Base-by-base conservation (phyloP, 2,329 filamentous ascomycete genomes). In the Trichoderma pleuroti region DNA sequence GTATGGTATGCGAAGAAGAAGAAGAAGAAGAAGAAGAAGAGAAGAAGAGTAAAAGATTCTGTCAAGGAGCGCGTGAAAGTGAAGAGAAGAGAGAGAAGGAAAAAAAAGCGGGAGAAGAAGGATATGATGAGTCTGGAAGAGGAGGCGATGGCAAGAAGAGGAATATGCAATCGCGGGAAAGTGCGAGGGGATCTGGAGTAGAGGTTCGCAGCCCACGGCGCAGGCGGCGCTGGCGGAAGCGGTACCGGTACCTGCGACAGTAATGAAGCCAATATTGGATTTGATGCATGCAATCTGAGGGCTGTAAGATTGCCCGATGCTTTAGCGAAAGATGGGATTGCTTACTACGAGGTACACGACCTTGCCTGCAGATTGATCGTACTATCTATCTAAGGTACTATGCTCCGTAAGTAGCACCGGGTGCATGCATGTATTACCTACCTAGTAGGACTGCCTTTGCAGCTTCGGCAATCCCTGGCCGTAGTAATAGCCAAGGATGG, bases 1-100 rank as follows among this genome's bases (percentile, higher is more conserved):
- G n/a, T n/a, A n/a, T n/a, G n/a, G 39, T 36, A 60, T 70, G 69
- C 73, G 69, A 67, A 65, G 39, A 54, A 59, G 36, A 34, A 36
- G 36, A 65, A 59, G n/a, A n/a, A n/a, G 69, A 67, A 65, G 39
- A 54, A 59, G 36, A 34, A 36, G 36, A 65, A 59, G 26, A 4
- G 26, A 28, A 28, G 26, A 36, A 28, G 28, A 6, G 42, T 64
- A 39, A 49, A 67, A 39, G 57, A 42, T 56, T 54, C 59, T 21
- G 39, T 32, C 21, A 66, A 66, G 68, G 56, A 65, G 52, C 18
- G 62, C 24, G 64, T 21, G 65, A 49, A 70, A 39, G 54, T 21
- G n/a, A 56, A 52, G 39, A 56, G 54, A 16, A 12, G 57, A 66
- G 24, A 39, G 32, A 56, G 26, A 26, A 28, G 26, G 18, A 26